Base-by-base conservation (phyloP, 2,329 filamentous ascomycete species). In the Exutisphaerella laricina region DNA sequence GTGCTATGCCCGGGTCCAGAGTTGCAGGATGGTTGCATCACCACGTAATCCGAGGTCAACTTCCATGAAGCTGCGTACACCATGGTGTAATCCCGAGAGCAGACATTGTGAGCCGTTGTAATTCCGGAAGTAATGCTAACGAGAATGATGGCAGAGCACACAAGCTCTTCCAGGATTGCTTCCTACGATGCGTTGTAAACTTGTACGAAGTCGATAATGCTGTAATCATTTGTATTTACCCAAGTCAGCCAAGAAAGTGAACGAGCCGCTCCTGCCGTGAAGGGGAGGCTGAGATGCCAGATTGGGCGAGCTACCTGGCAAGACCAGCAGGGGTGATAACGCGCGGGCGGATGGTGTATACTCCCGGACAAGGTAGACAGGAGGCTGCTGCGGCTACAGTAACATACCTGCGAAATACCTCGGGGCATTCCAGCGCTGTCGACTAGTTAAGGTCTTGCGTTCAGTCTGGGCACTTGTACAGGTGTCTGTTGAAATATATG, bases 181-280 rank as follows among this genome's bases (percentile, higher is more conserved):
- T n/a, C n/a, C n/a, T n/a, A n/a, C n/a, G n/a, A n/a, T n/a, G n/a
- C n/a, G n/a, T n/a, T n/a, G n/a, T n/a, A n/a, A n/a, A n/a, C n/a
- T n/a, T n/a, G n/a, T n/a, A n/a, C n/a, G n/a, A n/a, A n/a, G n/a
- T n/a, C n/a, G n/a, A n/a, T n/a, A n/a, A n/a, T n/a, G n/a, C n/a
- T n/a, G n/a, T n/a, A n/a, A n/a, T n/a, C n/a, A n/a, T n/a, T n/a
- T n/a, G n/a, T n/a, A n/a, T n/a, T n/a, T n/a, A n/a, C 14, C 14
- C 30, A 18, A 10, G 14, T 33, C 7, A 33, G 45, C 45, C 45
- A 48, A 48, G 45, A 41, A 13, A 25, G 17, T n/a, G 13, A 30
- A 41, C 29, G 22, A 41, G 45, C 45, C 45, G 45, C n/a, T n/a
- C 14, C 29, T 45, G 41, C 46, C 41, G 46, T 38, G 28, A 12